phyloP scores from a whole-genome alignment of 495 filamentous ascomycete species.

The Podospora anserina region DNA sequence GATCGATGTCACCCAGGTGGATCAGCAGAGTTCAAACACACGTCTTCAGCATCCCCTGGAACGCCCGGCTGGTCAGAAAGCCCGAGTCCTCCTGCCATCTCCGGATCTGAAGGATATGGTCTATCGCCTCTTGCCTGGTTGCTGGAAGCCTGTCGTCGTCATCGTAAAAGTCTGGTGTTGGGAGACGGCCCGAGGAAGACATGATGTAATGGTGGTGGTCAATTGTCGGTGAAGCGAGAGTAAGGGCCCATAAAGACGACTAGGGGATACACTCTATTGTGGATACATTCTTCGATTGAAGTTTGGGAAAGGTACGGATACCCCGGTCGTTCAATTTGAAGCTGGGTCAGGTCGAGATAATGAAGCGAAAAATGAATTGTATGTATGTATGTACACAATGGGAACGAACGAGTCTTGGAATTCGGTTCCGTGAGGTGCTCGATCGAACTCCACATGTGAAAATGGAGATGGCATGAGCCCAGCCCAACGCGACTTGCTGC shows the following conservation, averaged over 20 bases:
- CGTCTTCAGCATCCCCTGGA: background rate
- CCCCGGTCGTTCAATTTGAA: background rate
- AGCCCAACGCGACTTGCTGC: background rate
- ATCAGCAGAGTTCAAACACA: background rate
- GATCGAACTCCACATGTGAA: background rate
- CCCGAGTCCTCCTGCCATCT: background rate
- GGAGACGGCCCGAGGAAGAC: background rate
- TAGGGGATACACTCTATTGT: background rate
- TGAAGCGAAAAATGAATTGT: background rate
- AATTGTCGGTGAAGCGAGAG: background rate
- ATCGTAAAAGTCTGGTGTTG: background rate
- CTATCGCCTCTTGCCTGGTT: background rate
- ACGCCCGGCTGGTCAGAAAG: background rate
- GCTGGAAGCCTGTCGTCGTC: conserved; percentile 1
- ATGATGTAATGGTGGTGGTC: background rate
- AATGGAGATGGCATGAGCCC: background rate
- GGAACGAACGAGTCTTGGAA: background rate
- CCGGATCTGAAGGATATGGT: conserved; percentile 1
- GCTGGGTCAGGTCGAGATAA: background rate
- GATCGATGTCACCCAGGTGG: background rate
- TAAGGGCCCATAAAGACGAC: background rate
- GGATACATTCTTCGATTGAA: background rate
- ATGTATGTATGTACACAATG: no score
- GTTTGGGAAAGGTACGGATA: background rate
- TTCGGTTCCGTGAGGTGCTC: background rate